These are phyloP conservation scores for Aspergillus unguis DNA, from an alignment of 2,329 filamentous ascomycete genomes.

Conservation along the genomic window DNA sequence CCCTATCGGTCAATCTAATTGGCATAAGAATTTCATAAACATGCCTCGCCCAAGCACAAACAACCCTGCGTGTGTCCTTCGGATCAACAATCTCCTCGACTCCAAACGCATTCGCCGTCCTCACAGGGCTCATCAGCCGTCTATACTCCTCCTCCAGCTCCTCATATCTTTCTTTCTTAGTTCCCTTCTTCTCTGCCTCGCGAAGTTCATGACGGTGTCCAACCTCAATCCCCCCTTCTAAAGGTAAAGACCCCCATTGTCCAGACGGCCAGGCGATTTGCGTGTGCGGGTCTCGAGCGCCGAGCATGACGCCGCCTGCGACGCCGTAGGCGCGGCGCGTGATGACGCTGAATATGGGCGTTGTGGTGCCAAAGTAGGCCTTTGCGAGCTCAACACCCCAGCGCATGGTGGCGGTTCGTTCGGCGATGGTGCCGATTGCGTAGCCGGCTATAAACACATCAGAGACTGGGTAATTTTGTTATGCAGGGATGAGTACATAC, in stretches of 20 bases:
- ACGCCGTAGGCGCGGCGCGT: slow-evolving; percentile 61
- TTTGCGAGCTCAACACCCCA: slow-evolving; percentile 61
- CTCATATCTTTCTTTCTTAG: slow-evolving; percentile 51
- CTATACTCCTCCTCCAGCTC: slow-evolving; percentile 60
- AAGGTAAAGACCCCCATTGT: slow-evolving; percentile 60
- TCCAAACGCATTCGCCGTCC: slow-evolving; percentile 62
- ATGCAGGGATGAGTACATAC: slow-evolving; percentile 27
- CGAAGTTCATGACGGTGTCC: slow-evolving; percentile 60
- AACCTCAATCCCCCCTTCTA: slow-evolving; percentile 64
- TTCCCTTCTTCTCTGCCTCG: slow-evolving; percentile 51
- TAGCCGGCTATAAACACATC: slow-evolving; percentile 48
- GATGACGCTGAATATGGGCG: slow-evolving; percentile 62
- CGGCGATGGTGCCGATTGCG: slow-evolving; percentile 61
- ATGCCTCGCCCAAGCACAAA: slow-evolving; percentile 55
- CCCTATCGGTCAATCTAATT: slow-evolving; percentile 45
- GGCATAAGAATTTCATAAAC: slow-evolving; percentile 55
- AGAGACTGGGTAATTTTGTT: not conserved
- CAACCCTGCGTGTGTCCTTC: slow-evolving; percentile 54
- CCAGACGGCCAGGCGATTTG: slow-evolving; percentile 63
- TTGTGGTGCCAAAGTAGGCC: slow-evolving; percentile 61
- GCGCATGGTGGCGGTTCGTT: slow-evolving; percentile 62
- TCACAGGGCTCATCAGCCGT: slow-evolving; percentile 62
- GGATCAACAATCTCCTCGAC: slow-evolving; percentile 66
- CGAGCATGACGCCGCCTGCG: slow-evolving; percentile 63
- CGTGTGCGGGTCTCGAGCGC: slow-evolving; percentile 59